Evolutionary conservation across 2,329 filamentous ascomycete genomes (phyloP).

Genomic region (Talaromyces sp.): DNA sequence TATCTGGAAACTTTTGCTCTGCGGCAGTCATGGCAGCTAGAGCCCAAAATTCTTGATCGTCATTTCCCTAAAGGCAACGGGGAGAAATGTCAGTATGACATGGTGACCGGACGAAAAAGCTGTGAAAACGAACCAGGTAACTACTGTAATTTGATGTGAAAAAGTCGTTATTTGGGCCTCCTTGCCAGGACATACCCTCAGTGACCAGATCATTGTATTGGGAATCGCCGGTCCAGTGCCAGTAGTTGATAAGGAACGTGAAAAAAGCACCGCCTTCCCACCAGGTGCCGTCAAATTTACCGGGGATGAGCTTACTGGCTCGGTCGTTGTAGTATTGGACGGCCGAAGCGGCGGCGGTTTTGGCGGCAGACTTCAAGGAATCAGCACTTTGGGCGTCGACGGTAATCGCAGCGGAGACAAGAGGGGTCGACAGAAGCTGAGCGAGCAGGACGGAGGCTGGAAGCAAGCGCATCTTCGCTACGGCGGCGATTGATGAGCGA

Average conservation of each 20-base stretch:
- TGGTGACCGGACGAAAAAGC: conserved; percentile 13
- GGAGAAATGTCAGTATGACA: not conserved
- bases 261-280: conserved; percentile 68
- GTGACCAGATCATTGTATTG: conserved; percentile 63
- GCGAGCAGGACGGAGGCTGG: not conserved
- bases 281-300: conserved; percentile 44
- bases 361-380: conserved; percentile 30
- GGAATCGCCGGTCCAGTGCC: conserved; percentile 69
- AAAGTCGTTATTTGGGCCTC: conserved; percentile 64
- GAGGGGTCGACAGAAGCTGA: conserved; percentile 2
- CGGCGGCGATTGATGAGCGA: not conserved
- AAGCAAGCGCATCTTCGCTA: conserved; percentile 7
- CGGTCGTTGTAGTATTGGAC: conserved; percentile 34
- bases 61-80: conserved; percentile 28
- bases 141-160: conserved; percentile 54
- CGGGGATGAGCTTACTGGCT: conserved; percentile 35
- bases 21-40: conserved; percentile 70
- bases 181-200: conserved; percentile 64
- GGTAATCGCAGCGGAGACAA: conserved; percentile 6
- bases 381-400: conserved; percentile 19
- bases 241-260: conserved; percentile 66
- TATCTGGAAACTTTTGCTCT: conserved; percentile 65
- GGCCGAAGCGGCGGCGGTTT: conserved; percentile 33
- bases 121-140: conserved; percentile 22
- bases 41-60: conserved; percentile 67